A percentile compares a stretch with the other conserved stretches of the same genome.
Evolutionary conservation across 2,329 filamentous ascomycete species (phyloP).

Genomic region (Pezicula radicicola): DNA sequence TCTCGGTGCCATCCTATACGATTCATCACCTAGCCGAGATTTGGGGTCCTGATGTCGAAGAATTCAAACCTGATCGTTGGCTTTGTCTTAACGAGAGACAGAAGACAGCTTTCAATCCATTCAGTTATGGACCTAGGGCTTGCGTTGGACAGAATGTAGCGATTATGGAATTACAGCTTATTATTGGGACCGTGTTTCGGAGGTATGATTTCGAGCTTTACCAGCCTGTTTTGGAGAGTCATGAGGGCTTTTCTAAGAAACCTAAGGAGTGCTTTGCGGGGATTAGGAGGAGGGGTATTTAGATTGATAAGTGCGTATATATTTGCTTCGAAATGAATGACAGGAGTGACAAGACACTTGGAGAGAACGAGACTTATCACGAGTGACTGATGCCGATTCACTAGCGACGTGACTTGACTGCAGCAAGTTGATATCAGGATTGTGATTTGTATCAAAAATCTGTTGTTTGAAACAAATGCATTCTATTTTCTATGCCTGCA

Average conservation of each 20-base stretch:
- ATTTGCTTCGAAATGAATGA: no score
- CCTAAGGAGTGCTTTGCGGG: constrained; percentile 64
- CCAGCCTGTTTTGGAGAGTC: constrained; percentile 65
- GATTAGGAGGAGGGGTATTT: constrained; percentile 3
- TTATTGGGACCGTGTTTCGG: constrained; percentile 62
- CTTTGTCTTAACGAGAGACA: constrained; percentile 56
- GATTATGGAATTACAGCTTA: constrained; percentile 81
- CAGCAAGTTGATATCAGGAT: no score
- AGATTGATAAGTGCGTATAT: neutral
- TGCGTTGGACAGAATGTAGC: constrained; percentile 78
- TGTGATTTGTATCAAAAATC: no score
- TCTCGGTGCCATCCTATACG: constrained; percentile 76
- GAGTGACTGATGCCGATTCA: no score
- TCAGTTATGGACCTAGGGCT: constrained; percentile 63
- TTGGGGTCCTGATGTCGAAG: constrained; percentile 67
- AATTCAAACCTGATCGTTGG: constrained; percentile 74
- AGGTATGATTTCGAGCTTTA: constrained; percentile 54
- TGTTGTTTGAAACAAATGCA: neutral
- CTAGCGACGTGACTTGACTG: no score
- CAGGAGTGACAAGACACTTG: no score
- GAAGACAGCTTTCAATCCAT: constrained; percentile 71
- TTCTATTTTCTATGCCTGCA: neutral
- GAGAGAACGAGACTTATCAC: no score
- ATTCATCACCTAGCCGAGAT: constrained; percentile 72
- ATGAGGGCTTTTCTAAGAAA: constrained; percentile 80